Percentiles rank a stretch among this genome's conserved stretches.
phyloP scores from a whole-genome alignment of 1,284 basidiomycete species.

The Apiotrichum brassicae region DNA sequence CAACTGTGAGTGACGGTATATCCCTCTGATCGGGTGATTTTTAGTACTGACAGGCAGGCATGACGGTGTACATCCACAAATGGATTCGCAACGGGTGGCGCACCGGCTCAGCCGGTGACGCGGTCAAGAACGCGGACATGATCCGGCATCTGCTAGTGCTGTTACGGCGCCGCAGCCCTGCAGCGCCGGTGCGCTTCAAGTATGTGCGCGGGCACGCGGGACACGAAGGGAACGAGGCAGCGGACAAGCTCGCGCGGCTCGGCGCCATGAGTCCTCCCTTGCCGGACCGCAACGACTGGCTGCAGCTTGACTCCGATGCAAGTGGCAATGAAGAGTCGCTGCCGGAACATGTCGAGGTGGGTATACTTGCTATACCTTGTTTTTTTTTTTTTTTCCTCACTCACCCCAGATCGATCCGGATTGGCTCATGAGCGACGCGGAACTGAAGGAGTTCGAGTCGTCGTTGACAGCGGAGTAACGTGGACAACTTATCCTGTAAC shows the following conservation, averaged over 20 bases:
- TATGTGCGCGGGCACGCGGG: slow-evolving; percentile 42
- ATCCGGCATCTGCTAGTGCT: slow-evolving; percentile 45
- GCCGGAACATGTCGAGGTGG: slow-evolving; percentile 11
- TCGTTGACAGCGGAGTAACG: slow-evolving; percentile 11
- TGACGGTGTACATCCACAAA: slow-evolving; percentile 42
- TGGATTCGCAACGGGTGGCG: slow-evolving; percentile 41
- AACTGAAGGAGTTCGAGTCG: slow-evolving; percentile 25
- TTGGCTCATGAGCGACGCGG: slow-evolving; percentile 34
- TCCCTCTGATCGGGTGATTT: too few species aligned
- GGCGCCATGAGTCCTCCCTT: slow-evolving; percentile 30
- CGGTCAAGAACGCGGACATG: slow-evolving; percentile 45
- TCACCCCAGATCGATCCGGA: slow-evolving; percentile 30
- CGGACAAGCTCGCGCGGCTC: slow-evolving; percentile 40
- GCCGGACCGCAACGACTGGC: slow-evolving; percentile 31
- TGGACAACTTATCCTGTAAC: too few species aligned
- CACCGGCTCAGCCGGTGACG: slow-evolving; percentile 9
- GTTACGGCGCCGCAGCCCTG: slow-evolving; percentile 24
- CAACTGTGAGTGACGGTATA: slow-evolving; percentile 25
- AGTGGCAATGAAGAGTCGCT: slow-evolving; percentile 49
- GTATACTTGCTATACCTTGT: too few species aligned
- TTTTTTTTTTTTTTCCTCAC: too few species aligned
- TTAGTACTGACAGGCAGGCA: slow-evolving; percentile 23
- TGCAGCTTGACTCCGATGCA: slow-evolving; percentile 28
- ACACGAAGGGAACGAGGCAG: slow-evolving; percentile 42
- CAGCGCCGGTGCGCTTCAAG: slow-evolving; percentile 35